Base-by-base conservation (phyloP, 2,329 filamentous ascomycete genomes). In the Ceratocystiopsis sp. region DNA sequence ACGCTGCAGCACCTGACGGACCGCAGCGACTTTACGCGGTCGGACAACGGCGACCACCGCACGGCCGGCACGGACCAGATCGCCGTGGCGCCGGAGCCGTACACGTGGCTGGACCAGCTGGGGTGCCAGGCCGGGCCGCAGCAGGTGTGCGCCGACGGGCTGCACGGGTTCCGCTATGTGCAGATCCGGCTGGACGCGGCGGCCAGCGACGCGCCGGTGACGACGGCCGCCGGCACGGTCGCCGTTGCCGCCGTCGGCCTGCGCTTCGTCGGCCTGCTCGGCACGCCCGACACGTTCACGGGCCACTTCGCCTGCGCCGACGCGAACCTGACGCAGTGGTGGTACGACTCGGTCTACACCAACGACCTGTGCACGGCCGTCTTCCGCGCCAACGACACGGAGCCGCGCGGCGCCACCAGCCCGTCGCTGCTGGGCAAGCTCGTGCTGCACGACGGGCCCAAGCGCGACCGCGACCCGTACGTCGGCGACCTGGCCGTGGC, bases 291-390 rank as follows among this genome's bases (percentile, higher is more conserved):
- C 35, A 67, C 65, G 2, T 71, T 67, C 45, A 61, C 59, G 1
- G 68, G 69, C 3, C 67, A 61, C 58, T 71, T 72, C 42, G 64
- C 71, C 49, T 70, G 67, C 42, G 71, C 68, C 1, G 67, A 71
- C 46, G 48, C 57, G 5, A 49, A 64, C 15, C 50, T 71, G 9
- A 69, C 65, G 16, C 64, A 67, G 48, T 70, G 62, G 61, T 73
- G 67, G 67, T 71, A 62, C 48, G 67, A 71, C 48, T 65, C 61
- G 5, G 64, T 67, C 0, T 71, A 73, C 48, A 71, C 68, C 1
- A 67, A 64, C 38, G 68, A 71, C 46, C 57, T 69, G 46, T 59
- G 61, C 40, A 69, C 60, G 3, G 66, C 67, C 45, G 51, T 56
- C 4, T 71, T 72, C 51, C 53, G 56, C 1, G 55, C 53, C 16